These are phyloP conservation scores for Quercus phellos DNA, from an alignment of 331 rosid genomes.

Conservation along the genomic window DNA sequence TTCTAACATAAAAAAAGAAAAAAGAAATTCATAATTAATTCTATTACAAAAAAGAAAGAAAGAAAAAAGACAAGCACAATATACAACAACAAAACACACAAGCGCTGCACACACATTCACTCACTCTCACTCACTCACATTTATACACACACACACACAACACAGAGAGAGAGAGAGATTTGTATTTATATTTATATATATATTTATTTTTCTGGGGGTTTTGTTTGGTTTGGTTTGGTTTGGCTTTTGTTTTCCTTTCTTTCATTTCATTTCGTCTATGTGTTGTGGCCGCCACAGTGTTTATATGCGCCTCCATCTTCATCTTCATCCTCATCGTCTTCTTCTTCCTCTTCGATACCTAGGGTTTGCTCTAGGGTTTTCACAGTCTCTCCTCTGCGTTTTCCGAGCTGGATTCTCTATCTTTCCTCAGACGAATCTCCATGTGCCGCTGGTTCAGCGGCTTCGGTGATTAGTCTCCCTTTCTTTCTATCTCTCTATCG, in stretches of 20 bases:
- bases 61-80: background rate
- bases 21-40: background rate
- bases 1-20: background rate
- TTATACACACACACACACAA: background rate
- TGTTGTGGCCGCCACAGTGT: conserved; percentile 65
- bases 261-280: background rate
- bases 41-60: background rate
- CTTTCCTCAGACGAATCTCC: conserved; percentile 48
- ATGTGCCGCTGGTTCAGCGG: conserved; percentile 88
- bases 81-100: background rate
- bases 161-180: too few relatives aligned
- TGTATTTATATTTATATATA: too few relatives aligned
- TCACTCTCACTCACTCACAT: background rate
- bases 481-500: background rate
- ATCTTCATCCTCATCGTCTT: conserved; percentile 16
- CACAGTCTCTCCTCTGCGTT: conserved; percentile 4
- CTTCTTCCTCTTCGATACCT: conserved; percentile 19
- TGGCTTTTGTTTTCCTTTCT: too few relatives aligned
- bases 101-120: background rate
- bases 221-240: too few relatives aligned
- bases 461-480: conserved; percentile 46
- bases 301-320: conserved; percentile 33
- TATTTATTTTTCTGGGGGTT: too few relatives aligned
- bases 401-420: conserved; percentile 68
- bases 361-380: conserved; percentile 41